These are phyloP conservation scores for Paecilomyces sp. DNA, from an alignment of 2,329 filamentous ascomycete genomes.

Conservation along the genomic window DNA sequence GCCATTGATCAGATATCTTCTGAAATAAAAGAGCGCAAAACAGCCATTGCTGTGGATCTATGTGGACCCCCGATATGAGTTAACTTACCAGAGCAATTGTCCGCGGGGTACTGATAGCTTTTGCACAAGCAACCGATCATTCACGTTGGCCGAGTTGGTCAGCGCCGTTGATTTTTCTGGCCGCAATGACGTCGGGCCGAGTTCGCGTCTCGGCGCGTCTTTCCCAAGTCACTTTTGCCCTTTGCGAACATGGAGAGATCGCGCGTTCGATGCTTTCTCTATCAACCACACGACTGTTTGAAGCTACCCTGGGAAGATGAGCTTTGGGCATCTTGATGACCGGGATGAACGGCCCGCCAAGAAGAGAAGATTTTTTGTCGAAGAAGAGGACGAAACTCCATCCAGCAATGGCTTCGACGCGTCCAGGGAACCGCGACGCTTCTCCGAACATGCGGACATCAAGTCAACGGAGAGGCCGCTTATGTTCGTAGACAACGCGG, in stretches of 20 bases:
- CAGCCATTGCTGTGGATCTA: background rate
- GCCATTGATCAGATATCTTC: background rate
- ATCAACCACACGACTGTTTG: background rate
- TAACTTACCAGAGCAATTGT: background rate
- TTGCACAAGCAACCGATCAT: background rate
- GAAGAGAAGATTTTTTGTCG: slow-evolving; percentile 57
- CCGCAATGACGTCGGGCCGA: slow-evolving; percentile 22
- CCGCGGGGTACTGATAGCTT: background rate
- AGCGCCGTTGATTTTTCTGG: slow-evolving; percentile 4
- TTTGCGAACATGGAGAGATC: background rate
- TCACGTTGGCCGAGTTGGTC: slow-evolving; percentile 1
- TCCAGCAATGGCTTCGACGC: slow-evolving; percentile 8
- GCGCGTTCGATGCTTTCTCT: background rate
- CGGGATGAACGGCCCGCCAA: slow-evolving; percentile 51
- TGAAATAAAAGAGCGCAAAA: background rate
- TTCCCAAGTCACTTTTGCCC: background rate
- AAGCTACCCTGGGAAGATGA: slow-evolving; percentile 19
- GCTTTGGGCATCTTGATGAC: slow-evolving; percentile 39
- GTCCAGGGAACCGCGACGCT: background rate
- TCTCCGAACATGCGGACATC: background rate
- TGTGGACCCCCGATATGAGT: background rate
- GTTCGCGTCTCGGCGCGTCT: slow-evolving; percentile 1
- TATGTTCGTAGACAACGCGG: background rate
- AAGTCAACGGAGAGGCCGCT: slow-evolving; percentile 2
- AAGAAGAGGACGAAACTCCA: slow-evolving; percentile 30